A percentile compares a stretch with the other conserved stretches of the same genome.
phyloP scores from a whole-genome alignment of 208 protist species.

The Acanthamoeba sp. region DNA sequence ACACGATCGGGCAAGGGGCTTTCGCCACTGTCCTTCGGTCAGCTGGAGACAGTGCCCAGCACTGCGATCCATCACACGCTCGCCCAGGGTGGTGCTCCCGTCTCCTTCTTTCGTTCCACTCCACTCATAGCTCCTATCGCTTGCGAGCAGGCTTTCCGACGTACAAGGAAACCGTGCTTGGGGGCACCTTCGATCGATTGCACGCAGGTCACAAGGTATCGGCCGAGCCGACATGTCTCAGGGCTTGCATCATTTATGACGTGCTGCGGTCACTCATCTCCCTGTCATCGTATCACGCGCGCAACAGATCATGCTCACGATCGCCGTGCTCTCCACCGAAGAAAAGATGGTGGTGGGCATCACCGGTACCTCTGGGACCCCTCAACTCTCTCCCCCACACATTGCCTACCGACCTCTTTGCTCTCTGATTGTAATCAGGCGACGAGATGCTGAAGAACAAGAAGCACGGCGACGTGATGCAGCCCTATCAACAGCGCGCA shows the following conservation, averaged over 20 bases:
- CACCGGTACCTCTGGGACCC: slow-evolving; percentile 30
- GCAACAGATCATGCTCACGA: slow-evolving; percentile 54
- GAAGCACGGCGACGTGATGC: slow-evolving; percentile 54
- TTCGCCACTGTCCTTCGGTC: background rate
- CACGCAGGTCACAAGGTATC: slow-evolving; percentile 61
- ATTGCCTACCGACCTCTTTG: background rate
- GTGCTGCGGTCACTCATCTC: background rate
- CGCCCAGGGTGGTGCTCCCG: background rate
- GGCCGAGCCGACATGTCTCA: too few species aligned
- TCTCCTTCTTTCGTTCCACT: background rate
- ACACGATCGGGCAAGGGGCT: background rate
- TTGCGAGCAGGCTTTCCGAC: background rate
- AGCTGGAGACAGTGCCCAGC: background rate
- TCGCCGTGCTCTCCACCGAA: background rate
- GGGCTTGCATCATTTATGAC: background rate
- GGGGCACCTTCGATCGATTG: slow-evolving; percentile 51
- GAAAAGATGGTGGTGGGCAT: slow-evolving; percentile 42
- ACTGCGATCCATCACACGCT: background rate
- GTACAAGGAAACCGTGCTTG: slow-evolving; percentile 26
- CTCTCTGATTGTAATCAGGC: too few species aligned
- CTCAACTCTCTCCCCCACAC: background rate
- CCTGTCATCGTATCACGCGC: background rate
- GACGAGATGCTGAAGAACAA: slow-evolving; percentile 71
- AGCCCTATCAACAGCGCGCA: slow-evolving; percentile 25
- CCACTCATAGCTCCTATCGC: too few species aligned